These are phyloP conservation scores for Eucalyptus tenuipes DNA, from an alignment of 345 rosid genomes.

Conservation along the genomic window DNA sequence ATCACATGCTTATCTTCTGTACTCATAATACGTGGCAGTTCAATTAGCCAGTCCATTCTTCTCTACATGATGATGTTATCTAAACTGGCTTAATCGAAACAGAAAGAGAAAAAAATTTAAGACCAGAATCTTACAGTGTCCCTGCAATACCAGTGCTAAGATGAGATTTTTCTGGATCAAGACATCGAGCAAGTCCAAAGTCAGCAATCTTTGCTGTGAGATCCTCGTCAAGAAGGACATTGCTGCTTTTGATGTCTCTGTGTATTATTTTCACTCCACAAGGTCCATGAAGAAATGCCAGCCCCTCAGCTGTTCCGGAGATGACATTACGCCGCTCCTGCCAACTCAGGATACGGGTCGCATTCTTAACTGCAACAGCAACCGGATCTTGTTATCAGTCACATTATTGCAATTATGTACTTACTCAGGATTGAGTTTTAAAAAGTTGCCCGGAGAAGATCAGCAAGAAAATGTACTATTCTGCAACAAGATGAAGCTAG, in stretches of 20 bases:
- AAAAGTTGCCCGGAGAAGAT: neutral
- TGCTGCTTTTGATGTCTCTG: slow-evolving; percentile 8
- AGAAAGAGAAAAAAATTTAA: neutral
- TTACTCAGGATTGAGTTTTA: neutral
- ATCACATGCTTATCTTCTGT: neutral
- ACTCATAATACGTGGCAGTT: neutral
- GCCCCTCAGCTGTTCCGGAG: slow-evolving; percentile 6
- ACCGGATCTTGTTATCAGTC: neutral
- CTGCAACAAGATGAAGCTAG: neutral
- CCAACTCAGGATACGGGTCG: neutral
- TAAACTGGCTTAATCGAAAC: neutral
- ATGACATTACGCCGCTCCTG: neutral
- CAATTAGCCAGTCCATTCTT: neutral
- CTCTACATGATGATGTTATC: neutral
- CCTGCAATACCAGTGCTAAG: slow-evolving; percentile 9
- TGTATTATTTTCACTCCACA: slow-evolving; percentile 1
- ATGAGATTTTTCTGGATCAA: neutral
- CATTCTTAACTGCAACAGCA: neutral
- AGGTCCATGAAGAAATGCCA: slow-evolving; percentile 3
- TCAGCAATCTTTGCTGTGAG: slow-evolving; percentile 5
- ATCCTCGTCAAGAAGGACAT: slow-evolving; percentile 2
- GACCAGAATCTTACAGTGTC: neutral
- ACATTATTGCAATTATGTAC: neutral
- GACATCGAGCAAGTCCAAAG: slow-evolving; percentile 6
- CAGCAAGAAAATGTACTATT: neutral